Evolutionary conservation across 2,329 filamentous ascomycete species (phyloP), one percentile per base, ranked within the genome.

Genomic region (Phaeosphaeria sp.): DNA sequence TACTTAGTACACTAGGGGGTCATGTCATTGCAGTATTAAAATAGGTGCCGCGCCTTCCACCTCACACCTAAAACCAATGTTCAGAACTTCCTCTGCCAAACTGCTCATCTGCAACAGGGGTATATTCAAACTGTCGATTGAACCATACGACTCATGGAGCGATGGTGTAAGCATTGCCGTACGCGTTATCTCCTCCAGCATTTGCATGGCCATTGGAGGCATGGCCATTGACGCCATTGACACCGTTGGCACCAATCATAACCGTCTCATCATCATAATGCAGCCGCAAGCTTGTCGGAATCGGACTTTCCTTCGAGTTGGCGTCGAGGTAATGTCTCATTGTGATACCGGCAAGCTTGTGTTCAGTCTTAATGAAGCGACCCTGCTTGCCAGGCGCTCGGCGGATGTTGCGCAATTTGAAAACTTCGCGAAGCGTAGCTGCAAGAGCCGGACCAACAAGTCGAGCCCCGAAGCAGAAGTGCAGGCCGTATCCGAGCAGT

Each of bases 291-390:
- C 64, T 67, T 9, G 65, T 73, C 5, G 70, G 65, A 24, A 74
- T 79, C 0, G 81, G 80, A 15, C 72, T 77, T 68, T 84, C 82
- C 56, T 74, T 79, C 9, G 81, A 74, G 64, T 77, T 81, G 7
- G 73, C 74, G 74, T 84, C 82, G 44, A 85, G 68, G 61, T 84
- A 85, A 51, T 78, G 71, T 66, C 77, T 77, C 74, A 83, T 79
- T 50, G 77, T 78, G 2, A 84, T 75, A 2, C 82, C 82, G 7
- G 78, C 81, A 64, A 84, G 68, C 18, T 82, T 73, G 51, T 81
- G 76, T 57, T 83, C 78, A 0, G 81, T 77, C 11, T 75, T 74
- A 2, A 69, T 74, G 51, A 85, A 83, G 1, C 56, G 57, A 2
- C 73, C 73, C 56, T 71, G 69, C 39, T 66, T 69, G 6, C 73